phyloP scores from a whole-genome alignment of 768 basidiomycete species.

The Lyophyllum semitale region DNA sequence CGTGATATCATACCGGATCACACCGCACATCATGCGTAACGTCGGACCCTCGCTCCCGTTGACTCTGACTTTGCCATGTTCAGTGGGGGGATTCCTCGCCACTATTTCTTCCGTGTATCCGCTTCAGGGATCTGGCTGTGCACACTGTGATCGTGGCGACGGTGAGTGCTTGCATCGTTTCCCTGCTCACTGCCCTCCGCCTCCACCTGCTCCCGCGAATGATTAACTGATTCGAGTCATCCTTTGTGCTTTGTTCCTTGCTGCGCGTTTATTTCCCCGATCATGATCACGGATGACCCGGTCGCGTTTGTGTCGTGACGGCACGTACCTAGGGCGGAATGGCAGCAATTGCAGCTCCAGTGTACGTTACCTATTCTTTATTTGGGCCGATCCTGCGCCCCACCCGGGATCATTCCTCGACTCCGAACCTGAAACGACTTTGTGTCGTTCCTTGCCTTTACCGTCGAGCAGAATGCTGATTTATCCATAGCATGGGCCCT shows the following conservation, averaged over 20 bases:
- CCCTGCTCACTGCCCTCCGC: background rate
- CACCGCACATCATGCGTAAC: background rate
- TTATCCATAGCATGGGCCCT: conserved; percentile 46
- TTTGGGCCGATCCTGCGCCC: too few relatives aligned
- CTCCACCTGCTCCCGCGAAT: background rate
- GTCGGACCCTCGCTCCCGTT: too few relatives aligned
- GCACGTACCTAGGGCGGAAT: conserved; percentile 34
- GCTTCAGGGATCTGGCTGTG: conserved; percentile 62
- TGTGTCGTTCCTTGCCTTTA: background rate
- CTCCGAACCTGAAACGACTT: too few relatives aligned
- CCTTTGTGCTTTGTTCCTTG: background rate
- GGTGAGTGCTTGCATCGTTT: conserved; percentile 33
- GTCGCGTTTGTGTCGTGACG: background rate
- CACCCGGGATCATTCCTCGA: too few relatives aligned
- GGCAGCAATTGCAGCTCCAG: conserved; percentile 43
- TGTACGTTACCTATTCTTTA: conserved; percentile 26
- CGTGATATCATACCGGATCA: background rate
- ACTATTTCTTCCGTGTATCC: conserved; percentile 61
- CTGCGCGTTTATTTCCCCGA: background rate
- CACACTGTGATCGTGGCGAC: conserved; percentile 64
- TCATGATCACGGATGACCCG: background rate
- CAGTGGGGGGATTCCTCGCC: conserved; percentile 68
- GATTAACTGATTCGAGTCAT: conserved; percentile 1
- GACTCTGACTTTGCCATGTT: background rate
- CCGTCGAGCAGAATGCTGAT: background rate